Evolutionary conservation across 2,329 filamentous ascomycete species (phyloP), one percentile per base, ranked within the genome.

Genomic region (Arthrobotrys conoides): DNA sequence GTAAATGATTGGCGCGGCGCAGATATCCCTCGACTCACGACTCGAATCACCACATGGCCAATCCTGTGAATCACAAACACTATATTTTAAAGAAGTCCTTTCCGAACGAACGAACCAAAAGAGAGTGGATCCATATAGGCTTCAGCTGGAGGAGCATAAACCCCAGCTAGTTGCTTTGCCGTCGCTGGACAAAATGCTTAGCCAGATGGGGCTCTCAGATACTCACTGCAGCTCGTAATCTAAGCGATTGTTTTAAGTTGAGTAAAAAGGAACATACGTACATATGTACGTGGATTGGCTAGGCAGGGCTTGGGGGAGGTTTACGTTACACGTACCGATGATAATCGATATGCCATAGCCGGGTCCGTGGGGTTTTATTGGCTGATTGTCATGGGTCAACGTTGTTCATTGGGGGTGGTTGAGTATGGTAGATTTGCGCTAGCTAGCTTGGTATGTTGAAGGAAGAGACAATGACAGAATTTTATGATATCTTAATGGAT

Each of bases 241-340:
- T 33, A 57, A 57, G 53, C 53, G 53, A 57, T 12, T 38, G 49
- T 55, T 55, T 55, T 55, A 33, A 55, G 49, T 55, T 55, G 16
- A 55, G 49, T n/a, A 55, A 55, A 27, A 22, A 5, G 12, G 12
- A 38, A 38, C 2, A 10, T 10, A 46, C 2, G 14, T 18, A n/a
- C 27, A 30, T 30, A 30, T 30, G 41, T 16, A 46, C 6, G 3
- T 57, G 22, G 14, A 9, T n/a, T 57, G 20, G 20, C 46, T 49
- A 49, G 46, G 46, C 46, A 33, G 30, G 14, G 53, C 14, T 36
- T 57, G 41, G 27, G 27, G 6, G 27, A 6, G 3, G 27, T 30
- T 46, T 18, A 18, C 16, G 41, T 46, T 30, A 20, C 20, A 33
- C 24, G 20, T 57, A 46, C 14, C 41, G 41, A 46, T 46, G 18